Evolutionary conservation across 2,329 filamentous ascomycete species (phyloP), one percentile per base, ranked within the genome.

Genomic region (Colletotrichum sp.): DNA sequence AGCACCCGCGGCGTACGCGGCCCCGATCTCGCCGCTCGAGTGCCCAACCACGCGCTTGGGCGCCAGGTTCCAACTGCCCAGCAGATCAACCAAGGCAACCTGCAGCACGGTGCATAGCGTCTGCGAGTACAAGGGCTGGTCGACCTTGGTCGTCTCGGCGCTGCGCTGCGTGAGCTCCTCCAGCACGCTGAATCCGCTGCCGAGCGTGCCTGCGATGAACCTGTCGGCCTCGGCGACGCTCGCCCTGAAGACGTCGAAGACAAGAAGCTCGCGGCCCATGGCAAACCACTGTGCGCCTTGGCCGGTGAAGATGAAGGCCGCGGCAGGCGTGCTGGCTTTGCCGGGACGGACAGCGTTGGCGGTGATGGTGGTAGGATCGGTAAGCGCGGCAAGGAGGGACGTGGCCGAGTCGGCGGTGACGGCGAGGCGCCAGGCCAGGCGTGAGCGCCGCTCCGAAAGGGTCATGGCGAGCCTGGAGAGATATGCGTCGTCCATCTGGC

Each of bases 11-110:
- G 88, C 87, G 78, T 89, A 91, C 0, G 87, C 89, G 1, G 88
- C 88, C 1, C 80, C 87, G 15, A 90, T 89, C 77, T 90, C 88
- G 4, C 88, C 88, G 1, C 85, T 87, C 0, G 87, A 88, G 78
- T 90, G 88, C 5, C 88, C 88, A 5, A 88, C 82, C 1, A 87
- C 86, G 2, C 81, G 82, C 4, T 75, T 52, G 6, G 86, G 82
- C 1, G 72, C 61, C 24, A 88, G 70, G 4, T 83, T 83, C 8
- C 83, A 83, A 0, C 79, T 74, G 0, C 67, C 48, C 1, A 84
- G 75, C 6, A 81, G 69, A 8, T 83, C 79, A 7, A 83, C 79
- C 3, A 84, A 71, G 9, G 79, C 73, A 7, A 84, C 76, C 65
- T 84, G 80, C 0, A 84, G 39, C 0, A 81, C 82, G 4, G 82